These are phyloP conservation scores for Hansenula lynferdii DNA, from an alignment of 1,139 yeast genomes.

Conservation along the genomic window DNA sequence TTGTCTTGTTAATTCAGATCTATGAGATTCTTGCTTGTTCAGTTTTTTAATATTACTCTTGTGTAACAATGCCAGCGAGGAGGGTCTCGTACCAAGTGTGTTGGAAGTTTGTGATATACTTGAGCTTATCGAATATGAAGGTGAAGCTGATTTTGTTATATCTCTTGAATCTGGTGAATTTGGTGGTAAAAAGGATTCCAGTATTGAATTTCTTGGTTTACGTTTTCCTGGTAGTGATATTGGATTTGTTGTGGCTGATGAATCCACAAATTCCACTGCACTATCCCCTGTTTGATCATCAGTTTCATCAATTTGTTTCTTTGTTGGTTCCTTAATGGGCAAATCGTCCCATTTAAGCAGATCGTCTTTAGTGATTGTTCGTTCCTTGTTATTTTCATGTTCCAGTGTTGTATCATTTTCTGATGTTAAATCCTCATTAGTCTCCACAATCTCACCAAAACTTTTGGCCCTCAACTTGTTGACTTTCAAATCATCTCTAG, in stretches of 20 bases:
- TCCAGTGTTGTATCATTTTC: slow-evolving; percentile 6
- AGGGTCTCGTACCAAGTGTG: too few relatives aligned
- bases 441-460: slow-evolving; percentile 15
- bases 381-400: slow-evolving; percentile 24
- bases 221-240: slow-evolving; percentile 3
- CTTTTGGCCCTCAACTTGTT: slow-evolving; percentile 3
- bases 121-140: slow-evolving; percentile 22
- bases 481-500: slow-evolving; percentile 7
- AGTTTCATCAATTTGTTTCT: not conserved
- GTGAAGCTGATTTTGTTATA: slow-evolving; percentile 17
- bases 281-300: slow-evolving; percentile 4
- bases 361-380: slow-evolving; percentile 28
- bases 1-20: slow-evolving; percentile 20
- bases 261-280: slow-evolving; percentile 15
- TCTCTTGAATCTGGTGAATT: slow-evolving; percentile 13
- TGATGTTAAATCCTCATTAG: slow-evolving; percentile 10
- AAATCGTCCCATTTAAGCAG: slow-evolving; percentile 21
- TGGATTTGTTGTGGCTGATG: slow-evolving; percentile 2
- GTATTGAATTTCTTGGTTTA: slow-evolving; percentile 10
- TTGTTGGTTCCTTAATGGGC: slow-evolving; percentile 7
- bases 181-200: slow-evolving; percentile 14
- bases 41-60: slow-evolving; percentile 12
- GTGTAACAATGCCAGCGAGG: slow-evolving; percentile 5
- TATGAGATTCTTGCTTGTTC: slow-evolving; percentile 16
- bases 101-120: slow-evolving; percentile 13